phyloP scores from a whole-genome alignment of 1,139 yeast species.

The Suhomyces choctaworum region DNA sequence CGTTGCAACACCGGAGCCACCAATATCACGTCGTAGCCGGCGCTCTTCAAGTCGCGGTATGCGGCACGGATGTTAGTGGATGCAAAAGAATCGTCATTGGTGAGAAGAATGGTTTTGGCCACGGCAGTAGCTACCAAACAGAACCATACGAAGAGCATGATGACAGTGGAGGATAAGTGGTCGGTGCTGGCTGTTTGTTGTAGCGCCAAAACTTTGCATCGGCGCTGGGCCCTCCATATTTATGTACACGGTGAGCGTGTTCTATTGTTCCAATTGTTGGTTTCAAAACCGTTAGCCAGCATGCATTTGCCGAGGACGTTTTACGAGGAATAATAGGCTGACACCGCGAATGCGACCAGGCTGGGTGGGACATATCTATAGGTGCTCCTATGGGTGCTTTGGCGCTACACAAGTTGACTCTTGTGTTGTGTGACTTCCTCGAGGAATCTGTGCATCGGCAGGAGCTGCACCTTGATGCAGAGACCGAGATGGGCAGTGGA shows the following conservation, averaged over 20 bases:
- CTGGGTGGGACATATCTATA: no score
- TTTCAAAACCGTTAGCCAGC: background rate
- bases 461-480: no score
- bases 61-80: conserved; percentile 36
- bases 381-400: no score
- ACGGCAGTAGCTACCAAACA: conserved; percentile 7
- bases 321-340: no score
- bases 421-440: no score
- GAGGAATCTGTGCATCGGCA: no score
- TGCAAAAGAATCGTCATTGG: conserved; percentile 37
- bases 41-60: conserved; percentile 29
- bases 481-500: no score
- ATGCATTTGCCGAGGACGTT: no score
- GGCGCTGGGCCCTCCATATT: background rate
- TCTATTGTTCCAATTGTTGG: conserved; percentile 1
- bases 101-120: conserved; percentile 29
- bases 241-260: conserved; percentile 1
- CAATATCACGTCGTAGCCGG: conserved; percentile 32
- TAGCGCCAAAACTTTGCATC: no score
- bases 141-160: conserved; percentile 4
- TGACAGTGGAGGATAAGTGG: background rate
- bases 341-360: no score
- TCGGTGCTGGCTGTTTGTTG: background rate
- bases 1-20: conserved; percentile 37
- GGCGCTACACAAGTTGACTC: no score